phyloP scores from a whole-genome alignment of 83 land plant species.

The Picea abies region DNA sequence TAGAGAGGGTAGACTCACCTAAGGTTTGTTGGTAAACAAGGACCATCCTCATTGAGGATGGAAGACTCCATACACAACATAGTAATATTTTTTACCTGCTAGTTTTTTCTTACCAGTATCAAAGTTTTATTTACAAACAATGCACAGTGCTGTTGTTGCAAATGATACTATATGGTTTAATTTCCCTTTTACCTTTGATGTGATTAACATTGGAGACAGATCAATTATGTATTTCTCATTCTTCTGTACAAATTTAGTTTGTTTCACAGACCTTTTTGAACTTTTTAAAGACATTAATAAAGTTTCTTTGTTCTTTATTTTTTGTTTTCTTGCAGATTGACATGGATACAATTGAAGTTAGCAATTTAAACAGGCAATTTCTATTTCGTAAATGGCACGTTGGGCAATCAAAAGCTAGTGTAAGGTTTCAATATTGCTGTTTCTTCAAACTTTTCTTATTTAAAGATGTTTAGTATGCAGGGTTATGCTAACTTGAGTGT shows the following conservation, averaged over 20 bases:
- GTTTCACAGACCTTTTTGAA: not conserved
- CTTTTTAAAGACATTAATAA: not conserved
- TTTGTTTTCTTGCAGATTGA: slow-evolving; percentile 74
- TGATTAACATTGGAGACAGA: not conserved
- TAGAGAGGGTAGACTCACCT: not conserved
- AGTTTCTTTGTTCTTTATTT: not conserved
- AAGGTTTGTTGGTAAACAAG: not conserved
- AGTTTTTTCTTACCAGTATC: not conserved
- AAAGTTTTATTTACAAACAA: not conserved
- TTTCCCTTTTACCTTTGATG: not conserved
- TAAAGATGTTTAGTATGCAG: not conserved
- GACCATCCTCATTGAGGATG: not conserved
- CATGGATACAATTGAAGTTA: slow-evolving; percentile 99
- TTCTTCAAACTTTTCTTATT: not conserved
- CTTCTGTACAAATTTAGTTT: not conserved
- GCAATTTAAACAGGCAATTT: slow-evolving; percentile 97
- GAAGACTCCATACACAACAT: no score
- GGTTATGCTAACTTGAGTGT: not conserved
- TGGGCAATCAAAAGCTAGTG: slow-evolving; percentile 98
- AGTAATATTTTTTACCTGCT: no score
- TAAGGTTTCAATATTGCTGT: slow-evolving; percentile 22
- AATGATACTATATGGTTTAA: not conserved
- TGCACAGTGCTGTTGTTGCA: not conserved
- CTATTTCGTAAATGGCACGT: slow-evolving; percentile 92
- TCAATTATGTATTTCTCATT: not conserved